Percentiles rank a stretch among this genome's conserved stretches.
These are phyloP conservation scores for Mycogone perniciosa DNA, from an alignment of 2,329 filamentous ascomycete species.

Conservation along the genomic window DNA sequence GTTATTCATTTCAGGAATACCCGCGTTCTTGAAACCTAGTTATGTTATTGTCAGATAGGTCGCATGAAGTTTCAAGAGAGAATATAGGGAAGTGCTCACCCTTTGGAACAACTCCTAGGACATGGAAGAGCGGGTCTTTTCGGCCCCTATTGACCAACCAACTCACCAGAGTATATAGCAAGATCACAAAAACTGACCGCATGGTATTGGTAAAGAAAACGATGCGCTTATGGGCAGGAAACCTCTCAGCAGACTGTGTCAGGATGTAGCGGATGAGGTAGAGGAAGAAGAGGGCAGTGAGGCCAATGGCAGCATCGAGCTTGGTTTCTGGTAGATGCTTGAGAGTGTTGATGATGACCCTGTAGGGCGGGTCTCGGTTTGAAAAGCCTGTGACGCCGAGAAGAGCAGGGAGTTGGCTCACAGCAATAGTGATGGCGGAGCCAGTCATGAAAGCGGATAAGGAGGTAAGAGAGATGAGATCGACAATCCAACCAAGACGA, in stretches of 20 bases:
- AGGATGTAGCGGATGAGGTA: conserved; percentile 68
- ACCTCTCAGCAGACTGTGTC: conserved; percentile 59
- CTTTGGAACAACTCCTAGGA: conserved; percentile 72
- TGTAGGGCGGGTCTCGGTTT: conserved; percentile 72
- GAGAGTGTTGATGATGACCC: conserved; percentile 75
- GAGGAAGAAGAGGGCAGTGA: conserved; percentile 73
- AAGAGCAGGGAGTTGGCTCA: conserved; percentile 74
- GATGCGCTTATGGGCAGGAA: conserved; percentile 61
- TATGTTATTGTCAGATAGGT: conserved; percentile 1
- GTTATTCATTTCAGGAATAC: conserved; percentile 61
- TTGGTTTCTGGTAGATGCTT: conserved; percentile 61
- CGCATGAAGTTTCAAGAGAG: background rate
- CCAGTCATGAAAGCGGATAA: conserved; percentile 97
- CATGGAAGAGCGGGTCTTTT: conserved; percentile 60
- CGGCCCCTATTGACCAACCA: conserved; percentile 73
- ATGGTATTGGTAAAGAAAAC: conserved; percentile 91
- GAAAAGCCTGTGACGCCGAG: conserved; percentile 73
- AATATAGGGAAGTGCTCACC: conserved; percentile 28
- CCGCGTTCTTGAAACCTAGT: conserved; percentile 70
- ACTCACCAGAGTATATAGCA: conserved; percentile 87
- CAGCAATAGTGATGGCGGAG: conserved; percentile 80
- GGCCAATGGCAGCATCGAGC: conserved; percentile 79
- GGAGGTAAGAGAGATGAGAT: conserved; percentile 83
- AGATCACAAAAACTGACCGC: conserved; percentile 82
- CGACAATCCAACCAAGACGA: conserved; percentile 82